Evolutionary conservation across 2,329 filamentous ascomycete genomes (phyloP), one percentile per base, ranked within the genome.

Genomic region (Beauveria australis): DNA sequence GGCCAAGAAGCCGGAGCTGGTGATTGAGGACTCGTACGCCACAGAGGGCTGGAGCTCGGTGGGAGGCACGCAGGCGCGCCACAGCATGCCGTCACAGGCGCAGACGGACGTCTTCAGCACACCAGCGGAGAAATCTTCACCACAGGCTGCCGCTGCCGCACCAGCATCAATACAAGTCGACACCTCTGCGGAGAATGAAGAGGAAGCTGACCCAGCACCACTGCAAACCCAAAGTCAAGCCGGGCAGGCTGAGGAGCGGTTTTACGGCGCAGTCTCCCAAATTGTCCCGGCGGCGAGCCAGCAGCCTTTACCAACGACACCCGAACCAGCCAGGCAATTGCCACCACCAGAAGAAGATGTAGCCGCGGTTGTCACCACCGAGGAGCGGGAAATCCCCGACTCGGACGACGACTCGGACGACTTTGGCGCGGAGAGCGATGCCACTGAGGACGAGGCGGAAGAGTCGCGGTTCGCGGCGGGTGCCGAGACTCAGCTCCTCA

Each of bases 1-100:
- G 5, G 62, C 52, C 5, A 65, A 43, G 26, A 61, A 43, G 61
- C 62, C 68, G 66, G 57, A 73, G 7, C 63, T 76, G n/a, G 73
- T 76, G 2, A 75, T 81, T 22, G 70, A 79, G 55, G 78, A 81
- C 61, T 79, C 78, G 9, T 79, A 73, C 64, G 75, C 72, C 19
- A 73, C 73, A 5, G 69, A 69, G n/a, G 73, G 69, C 30, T 71
- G 68, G 69, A 64, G 60, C 5, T 68, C 73, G 1, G 58, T 58
- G 9, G 57, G 64, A 1, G 65, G 63, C 26, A 68, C 69, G 19
- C 68, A 68, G 18, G 63, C 66, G 2, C 63, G 62, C 10, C 43
- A 63, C 61, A 10, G 22, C 24, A 28, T 14, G 7, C 22, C 22
- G 22, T 28, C 63, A 53, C 52, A 52, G 33, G 37, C 47, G 24